These are phyloP conservation scores for Salix caprea DNA, from an alignment of 345 rosid genomes.

Conservation along the genomic window DNA sequence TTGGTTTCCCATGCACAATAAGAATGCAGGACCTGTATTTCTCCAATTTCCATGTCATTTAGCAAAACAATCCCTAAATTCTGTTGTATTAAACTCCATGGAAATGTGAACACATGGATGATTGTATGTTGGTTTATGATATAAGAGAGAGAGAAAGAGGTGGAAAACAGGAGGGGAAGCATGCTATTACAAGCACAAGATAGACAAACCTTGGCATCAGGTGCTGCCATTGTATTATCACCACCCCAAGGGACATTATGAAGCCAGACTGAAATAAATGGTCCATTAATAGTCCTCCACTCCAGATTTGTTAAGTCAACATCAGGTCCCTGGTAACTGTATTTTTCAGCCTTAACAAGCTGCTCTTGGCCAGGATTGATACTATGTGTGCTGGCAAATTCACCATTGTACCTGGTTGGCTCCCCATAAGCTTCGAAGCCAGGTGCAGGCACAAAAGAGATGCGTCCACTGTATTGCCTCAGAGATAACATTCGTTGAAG, in stretches of 20 bases:
- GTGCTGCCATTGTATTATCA: slow-evolving; percentile 82
- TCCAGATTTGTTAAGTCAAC: slow-evolving; percentile 37
- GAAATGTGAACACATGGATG: neutral
- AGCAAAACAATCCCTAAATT: neutral
- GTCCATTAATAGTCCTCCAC: slow-evolving; percentile 86
- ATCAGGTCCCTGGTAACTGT: slow-evolving; percentile 66
- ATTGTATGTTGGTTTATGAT: neutral
- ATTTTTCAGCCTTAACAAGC: slow-evolving; percentile 18
- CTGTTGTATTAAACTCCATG: neutral
- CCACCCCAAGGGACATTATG: slow-evolving; percentile 97
- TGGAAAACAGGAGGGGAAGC: neutral
- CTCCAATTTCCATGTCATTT: neutral
- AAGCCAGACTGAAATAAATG: slow-evolving; percentile 93
- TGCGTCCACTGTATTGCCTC: slow-evolving; percentile 67
- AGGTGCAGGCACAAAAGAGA: slow-evolving; percentile 88
- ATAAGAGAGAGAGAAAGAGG: neutral
- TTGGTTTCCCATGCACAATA: neutral
- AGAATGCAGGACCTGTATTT: neutral
- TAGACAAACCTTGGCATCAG: slow-evolving; percentile 74
- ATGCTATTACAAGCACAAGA: neutral
- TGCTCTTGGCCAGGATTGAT: slow-evolving; percentile 21
- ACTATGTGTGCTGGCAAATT: slow-evolving; percentile 8
- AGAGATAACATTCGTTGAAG: slow-evolving; percentile 58
- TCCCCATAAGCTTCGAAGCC: slow-evolving; percentile 77
- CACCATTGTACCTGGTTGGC: slow-evolving; percentile 39